phyloP scores from a whole-genome alignment of 2,329 filamentous ascomycete genomes.

The Sordariomycetes sp. region DNA sequence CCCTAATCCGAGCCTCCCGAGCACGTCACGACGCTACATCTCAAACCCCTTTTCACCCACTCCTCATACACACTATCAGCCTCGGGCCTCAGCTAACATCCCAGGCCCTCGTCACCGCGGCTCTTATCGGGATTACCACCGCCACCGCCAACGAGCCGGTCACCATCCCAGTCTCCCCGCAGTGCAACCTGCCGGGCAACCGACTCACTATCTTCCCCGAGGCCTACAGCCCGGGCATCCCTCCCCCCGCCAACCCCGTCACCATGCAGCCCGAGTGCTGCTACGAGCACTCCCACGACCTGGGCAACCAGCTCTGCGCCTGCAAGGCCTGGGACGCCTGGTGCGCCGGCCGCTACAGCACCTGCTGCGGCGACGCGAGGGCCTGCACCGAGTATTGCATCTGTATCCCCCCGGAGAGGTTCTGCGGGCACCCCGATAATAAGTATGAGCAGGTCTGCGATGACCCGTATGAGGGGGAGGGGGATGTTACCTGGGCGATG shows the following conservation, averaged over 20 bases:
- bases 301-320: not conserved
- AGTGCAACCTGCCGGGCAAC: not conserved
- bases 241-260: not conserved
- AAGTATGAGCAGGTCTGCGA: not conserved
- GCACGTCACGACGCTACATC: not conserved
- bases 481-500: not conserved
- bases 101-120: not conserved
- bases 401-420: not conserved
- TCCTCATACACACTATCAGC: not conserved
- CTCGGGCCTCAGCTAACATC: not conserved
- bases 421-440: not conserved
- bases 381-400: constrained; percentile 1
- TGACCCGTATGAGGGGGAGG: not conserved
- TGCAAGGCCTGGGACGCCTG: constrained; percentile 2
- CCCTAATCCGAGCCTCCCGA: not conserved
- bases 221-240: not conserved
- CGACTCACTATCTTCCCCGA: not conserved
- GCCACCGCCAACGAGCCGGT: not conserved
- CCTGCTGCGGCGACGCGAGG: not conserved
- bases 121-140: not conserved
- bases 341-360: not conserved
- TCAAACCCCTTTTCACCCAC: not conserved
- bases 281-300: not conserved
- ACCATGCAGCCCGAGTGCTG: not conserved
- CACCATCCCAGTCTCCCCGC: not conserved